Base-by-base conservation (phyloP, 345 rosid genomes). In the Corymbia maculata region DNA sequence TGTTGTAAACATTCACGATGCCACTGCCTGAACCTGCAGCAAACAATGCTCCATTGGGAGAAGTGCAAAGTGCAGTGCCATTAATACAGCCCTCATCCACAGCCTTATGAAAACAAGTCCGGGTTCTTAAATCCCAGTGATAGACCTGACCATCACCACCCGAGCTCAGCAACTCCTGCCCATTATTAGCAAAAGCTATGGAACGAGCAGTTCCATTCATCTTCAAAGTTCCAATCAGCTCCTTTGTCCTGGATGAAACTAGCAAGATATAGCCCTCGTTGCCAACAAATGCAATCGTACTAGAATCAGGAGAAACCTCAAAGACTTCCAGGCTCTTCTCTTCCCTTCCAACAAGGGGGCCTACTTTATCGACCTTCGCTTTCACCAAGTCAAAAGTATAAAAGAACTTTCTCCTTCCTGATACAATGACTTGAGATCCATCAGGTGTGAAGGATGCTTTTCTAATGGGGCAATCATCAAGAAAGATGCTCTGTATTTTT, bases 101-200 rank as follows among this genome's bases (percentile, higher is more conserved):
- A 16, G 93, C 98, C 91, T 95, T 97, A 89, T 94, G 94, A 89
- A 98, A 90, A 91, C 99, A 97, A 28, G 93, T 91, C 94, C 93
- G 92, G 10, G 95, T 98, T 89, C 99, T 93, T 90, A 97, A 94
- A 89, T 98, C 99, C 99, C 99, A 98, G 85, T 93, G 95, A 75
- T 97, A 98, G 52, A 98, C 92, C 85, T 96, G 97, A 13, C 99
- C 98, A 30, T 98, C 99, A 9, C 99, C 99, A 52, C 98, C 99
- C 53, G 96, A 94, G 92, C 97, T 97, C 89, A 98, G 84, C 85
- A 98, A 87, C 90, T 95, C 94, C 89, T 90, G 92, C 87, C 97
- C 99, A 84, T 93, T 91, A 50, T 91, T 92, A 45, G 97, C 91
- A 89, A 98, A 98, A 85, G 98, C 98, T 9, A 97, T 90, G 55